phyloP scores from a whole-genome alignment of 768 basidiomycete genomes.

The Neoboletus brunneissimus region DNA sequence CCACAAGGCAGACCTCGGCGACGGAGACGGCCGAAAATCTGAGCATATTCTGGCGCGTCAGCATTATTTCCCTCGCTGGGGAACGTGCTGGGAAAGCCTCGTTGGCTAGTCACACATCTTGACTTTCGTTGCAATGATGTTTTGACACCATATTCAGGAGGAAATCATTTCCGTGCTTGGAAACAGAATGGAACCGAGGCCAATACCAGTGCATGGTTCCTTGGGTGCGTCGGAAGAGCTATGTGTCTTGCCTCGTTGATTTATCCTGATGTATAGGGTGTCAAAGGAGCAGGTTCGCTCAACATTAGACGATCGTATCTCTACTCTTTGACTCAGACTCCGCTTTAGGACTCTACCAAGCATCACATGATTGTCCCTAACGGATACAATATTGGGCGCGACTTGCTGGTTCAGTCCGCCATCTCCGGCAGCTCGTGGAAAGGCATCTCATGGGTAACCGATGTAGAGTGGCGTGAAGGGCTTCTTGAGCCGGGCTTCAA shows the following conservation, averaged over 20 bases:
- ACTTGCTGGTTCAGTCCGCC: constrained; percentile 72
- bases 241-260: neutral
- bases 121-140: neutral
- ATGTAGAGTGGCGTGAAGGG: constrained; percentile 72
- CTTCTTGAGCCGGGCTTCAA: constrained; percentile 65
- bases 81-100: constrained; percentile 87
- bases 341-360: constrained; percentile 48
- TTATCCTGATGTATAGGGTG: constrained; percentile 41
- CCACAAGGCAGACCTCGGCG: constrained; percentile 81
- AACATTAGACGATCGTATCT: neutral
- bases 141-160: constrained; percentile 44
- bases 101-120: constrained; percentile 40
- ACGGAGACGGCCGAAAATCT: constrained; percentile 67
- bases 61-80: constrained; percentile 72
- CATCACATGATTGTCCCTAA: constrained; percentile 73
- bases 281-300: constrained; percentile 64
- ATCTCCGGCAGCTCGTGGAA: constrained; percentile 57
- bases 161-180: constrained; percentile 89
- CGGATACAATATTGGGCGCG: constrained; percentile 81
- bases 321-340: constrained; percentile 1
- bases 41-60: constrained; percentile 77
- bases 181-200: constrained; percentile 77
- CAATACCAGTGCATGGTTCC: constrained; percentile 79
- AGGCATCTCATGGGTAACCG: constrained; percentile 70
- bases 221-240: constrained; percentile 51